Evolutionary conservation across 139 green algal genomes (phyloP).

Genomic region (Chlamydomonas eustigma): DNA sequence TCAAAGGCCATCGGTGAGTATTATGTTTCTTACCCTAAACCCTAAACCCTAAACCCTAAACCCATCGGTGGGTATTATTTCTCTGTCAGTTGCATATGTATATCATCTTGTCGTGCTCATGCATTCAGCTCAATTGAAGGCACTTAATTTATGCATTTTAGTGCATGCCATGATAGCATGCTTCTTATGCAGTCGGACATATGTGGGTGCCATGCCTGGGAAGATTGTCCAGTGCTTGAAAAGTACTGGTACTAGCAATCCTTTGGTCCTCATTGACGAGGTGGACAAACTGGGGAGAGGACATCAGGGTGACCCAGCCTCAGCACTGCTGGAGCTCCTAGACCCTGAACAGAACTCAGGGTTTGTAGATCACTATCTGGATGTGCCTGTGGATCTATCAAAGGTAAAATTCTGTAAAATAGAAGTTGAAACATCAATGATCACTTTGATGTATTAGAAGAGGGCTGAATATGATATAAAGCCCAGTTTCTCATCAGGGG

Average conservation of each 20-base stretch:
- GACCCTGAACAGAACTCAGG: conserved; percentile 95
- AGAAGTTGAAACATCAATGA: too few species aligned
- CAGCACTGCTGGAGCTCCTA: conserved; percentile 93
- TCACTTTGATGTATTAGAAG: too few species aligned
- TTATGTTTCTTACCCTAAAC: too few species aligned
- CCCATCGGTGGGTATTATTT: too few species aligned
- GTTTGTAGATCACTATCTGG: conserved; percentile 97
- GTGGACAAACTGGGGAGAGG: conserved; percentile 27
- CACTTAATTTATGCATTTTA: too few species aligned
- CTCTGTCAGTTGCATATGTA: too few species aligned
- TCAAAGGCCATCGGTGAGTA: conserved; percentile 82
- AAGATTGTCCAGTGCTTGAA: conserved; percentile 99
- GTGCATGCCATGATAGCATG: too few species aligned
- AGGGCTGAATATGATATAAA: too few species aligned
- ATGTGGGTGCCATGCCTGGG: conserved; percentile 97
- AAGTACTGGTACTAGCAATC: conserved; percentile 70
- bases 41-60: not conserved
- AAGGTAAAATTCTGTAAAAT: too few species aligned
- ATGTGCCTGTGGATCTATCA: conserved; percentile 92
- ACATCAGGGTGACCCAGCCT: conserved; percentile 81
- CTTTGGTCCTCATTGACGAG: conserved; percentile 90
- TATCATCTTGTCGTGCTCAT: too few species aligned
- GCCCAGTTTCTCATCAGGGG: too few species aligned
- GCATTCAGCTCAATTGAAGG: too few species aligned
- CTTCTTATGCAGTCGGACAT: conserved; percentile 69